Percentiles rank a stretch among this genome's conserved stretches.
Conservation (phyloP, 164 flowering plant genomes). For the Tetracentron sinense region DNA sequence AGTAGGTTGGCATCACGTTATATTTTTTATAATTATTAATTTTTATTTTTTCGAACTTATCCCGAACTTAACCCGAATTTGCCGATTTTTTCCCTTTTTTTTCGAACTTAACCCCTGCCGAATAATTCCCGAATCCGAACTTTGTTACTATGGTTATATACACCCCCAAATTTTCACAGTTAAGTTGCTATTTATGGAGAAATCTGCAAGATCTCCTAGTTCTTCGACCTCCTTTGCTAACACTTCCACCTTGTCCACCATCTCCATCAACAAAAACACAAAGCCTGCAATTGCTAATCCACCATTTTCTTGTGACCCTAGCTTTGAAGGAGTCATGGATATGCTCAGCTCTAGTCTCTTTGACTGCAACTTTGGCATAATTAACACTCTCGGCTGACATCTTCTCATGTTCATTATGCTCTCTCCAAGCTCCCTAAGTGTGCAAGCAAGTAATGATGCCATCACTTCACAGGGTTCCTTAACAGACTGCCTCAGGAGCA, state of each 20-base stretch:
- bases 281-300: constrained; percentile 39
- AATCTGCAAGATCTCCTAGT: constrained; percentile 51
- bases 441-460: constrained; percentile 30
- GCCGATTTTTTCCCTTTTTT: too few relatives aligned
- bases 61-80: too few relatives aligned
- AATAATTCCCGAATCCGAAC: too few relatives aligned
- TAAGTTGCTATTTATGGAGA: constrained; percentile 13
- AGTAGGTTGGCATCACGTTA: too few relatives aligned
- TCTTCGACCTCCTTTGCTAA: constrained; percentile 57
- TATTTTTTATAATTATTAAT: too few relatives aligned
- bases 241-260: constrained; percentile 43
- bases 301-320: constrained; percentile 11
- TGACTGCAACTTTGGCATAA: constrained; percentile 35
- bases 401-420: constrained; percentile 44
- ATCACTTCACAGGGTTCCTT: constrained; percentile 48
- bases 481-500: constrained; percentile 21
- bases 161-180: constrained; percentile 3
- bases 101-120: too few relatives aligned
- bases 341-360: constrained; percentile 30
- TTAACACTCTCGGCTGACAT: constrained; percentile 15
- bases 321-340: constrained; percentile 10
- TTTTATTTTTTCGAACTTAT: too few relatives aligned
- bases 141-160: neutral
- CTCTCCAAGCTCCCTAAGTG: constrained; percentile 50
- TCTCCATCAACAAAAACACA: constrained; percentile 40